phyloP scores from a whole-genome alignment of 495 filamentous ascomycete genomes.

The Penicillium longicatenatum region DNA sequence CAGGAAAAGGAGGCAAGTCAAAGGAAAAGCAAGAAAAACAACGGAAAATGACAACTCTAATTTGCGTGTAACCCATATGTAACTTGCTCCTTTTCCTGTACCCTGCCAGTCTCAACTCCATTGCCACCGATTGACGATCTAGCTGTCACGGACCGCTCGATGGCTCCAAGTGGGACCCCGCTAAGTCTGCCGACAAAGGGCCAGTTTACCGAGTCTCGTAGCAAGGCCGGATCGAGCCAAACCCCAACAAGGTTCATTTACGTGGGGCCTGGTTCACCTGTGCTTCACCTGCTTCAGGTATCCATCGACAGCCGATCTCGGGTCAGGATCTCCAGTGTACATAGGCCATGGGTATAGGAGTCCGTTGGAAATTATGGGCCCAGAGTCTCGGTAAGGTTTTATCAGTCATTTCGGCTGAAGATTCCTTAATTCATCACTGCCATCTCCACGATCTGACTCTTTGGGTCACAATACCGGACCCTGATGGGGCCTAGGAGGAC shows the following conservation, averaged over 20 bases:
- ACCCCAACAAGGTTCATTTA: slow-evolving; percentile 20
- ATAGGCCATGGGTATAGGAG: not conserved
- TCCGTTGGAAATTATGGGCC: slow-evolving; percentile 4
- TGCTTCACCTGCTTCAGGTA: slow-evolving; percentile 17
- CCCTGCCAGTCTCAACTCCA: too few species aligned
- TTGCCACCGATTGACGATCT: slow-evolving; percentile 5
- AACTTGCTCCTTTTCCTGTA: too few species aligned
- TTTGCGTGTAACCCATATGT: too few species aligned
- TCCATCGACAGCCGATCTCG: slow-evolving; percentile 44
- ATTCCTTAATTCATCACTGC: slow-evolving; percentile 34
- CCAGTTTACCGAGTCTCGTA: slow-evolving; percentile 10
- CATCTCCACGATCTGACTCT: slow-evolving; percentile 32
- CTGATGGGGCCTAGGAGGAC: slow-evolving; percentile 26
- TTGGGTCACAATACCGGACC: slow-evolving; percentile 30
- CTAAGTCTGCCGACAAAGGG: slow-evolving; percentile 24
- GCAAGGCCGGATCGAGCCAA: slow-evolving; percentile 1
- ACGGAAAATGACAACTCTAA: not conserved
- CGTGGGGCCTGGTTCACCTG: slow-evolving; percentile 9
- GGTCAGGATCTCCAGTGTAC: too few species aligned
- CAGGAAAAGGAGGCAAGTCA: not conserved
- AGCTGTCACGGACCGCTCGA: slow-evolving; percentile 1
- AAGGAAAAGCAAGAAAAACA: not conserved
- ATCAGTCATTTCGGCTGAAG: slow-evolving; percentile 37
- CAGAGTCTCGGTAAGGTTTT: slow-evolving; percentile 10
- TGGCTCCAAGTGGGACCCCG: slow-evolving; percentile 19